Evolutionary conservation across 78 protist genomes (phyloP), one percentile per base, ranked within the genome.

Genomic region (Mantamonas sphyraenae): DNA sequence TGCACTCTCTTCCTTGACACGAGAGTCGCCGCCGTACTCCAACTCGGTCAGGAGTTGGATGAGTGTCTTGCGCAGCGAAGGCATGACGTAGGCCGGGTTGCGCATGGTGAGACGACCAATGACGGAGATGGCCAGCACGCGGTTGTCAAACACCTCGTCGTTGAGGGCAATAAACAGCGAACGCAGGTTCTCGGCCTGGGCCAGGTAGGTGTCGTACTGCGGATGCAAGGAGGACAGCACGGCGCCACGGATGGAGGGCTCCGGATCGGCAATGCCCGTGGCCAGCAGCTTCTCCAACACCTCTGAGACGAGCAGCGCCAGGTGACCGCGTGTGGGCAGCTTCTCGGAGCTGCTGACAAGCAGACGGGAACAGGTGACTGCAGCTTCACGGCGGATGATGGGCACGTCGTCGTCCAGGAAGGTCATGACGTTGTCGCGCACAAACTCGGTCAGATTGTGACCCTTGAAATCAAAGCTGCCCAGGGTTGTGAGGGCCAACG

Each of bases 81-180:
- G 98, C 85, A 93, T 42, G 30, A 90, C 94, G 47, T 83, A 66
- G 39, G 96, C 94, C 3, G 99, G 99, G 65, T 95, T 96, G 43
- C 79, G 62, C n/a, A 17, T 22, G 24, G 96, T 63, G 4, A 96
- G 80, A 3, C 98, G 82, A 22, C 97, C 95, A 12, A 92, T 60
- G 0, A 93, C 64, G 20, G 50, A 20, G 35, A 91, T 66, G 24
- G 89, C 90, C 24, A 90, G 43, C 50, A 74, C 91, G 10, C 96
- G 62, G 31, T 90, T 85, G 37, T 55, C 64, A 9, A 55, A 62
- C 31, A 1, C 24, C 35, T 79, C 90, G 71, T 88, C 96, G 56
- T 91, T 82, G 53, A 87, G 53, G 7, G 82, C 84, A 22, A 71
- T 14, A 40, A 82, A 80, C n/a, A 91, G 64, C n/a, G 74, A 64